Evolutionary conservation across 83 land plant species (phyloP), one percentile per base, ranked within the genome.

Genomic region (Picea engelmannii): DNA sequence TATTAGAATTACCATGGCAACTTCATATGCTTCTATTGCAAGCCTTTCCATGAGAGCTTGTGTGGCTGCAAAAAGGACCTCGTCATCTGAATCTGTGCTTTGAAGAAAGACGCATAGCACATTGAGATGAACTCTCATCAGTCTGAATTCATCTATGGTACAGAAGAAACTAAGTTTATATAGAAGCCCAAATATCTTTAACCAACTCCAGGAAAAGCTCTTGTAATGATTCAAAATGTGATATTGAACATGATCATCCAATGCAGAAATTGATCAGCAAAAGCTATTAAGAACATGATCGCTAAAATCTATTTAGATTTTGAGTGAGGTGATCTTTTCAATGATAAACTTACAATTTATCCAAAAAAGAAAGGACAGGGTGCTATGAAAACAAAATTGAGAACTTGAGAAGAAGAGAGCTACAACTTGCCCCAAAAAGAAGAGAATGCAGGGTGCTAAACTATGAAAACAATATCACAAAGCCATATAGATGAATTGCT

Each of bases 11-110:
- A 93, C 96, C 92, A 93, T 90, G 49, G 94, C 88, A 61, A 88
- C 85, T 68, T 92, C 84, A 11, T 82, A 76, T 3, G 94, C 96
- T 86, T 92, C 91, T 24, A 90, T 81, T 9, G 91, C 89, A 24
- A 92, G 87, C 69, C 87, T 87, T 82, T 94, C 94, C 92, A 94
- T 88, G 7, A 94, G 60, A 2, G 23, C 79, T 84, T 81, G 84
- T 23, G 85, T 85, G 0, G 78, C 47, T 18, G 87, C 87, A 62
- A 89, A 84, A 23, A 90, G 83, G 40, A 80, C 70, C 76, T 89
- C 78, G 15, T 87, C 83, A 21, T 80, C 58, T 3, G 58, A 11
- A 73, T 73, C 76, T 73, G 76, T 4, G 55, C 16, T 73, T 70
- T 42, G 75, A 40, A 70, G 49, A 38, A 38, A 38, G 40, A 6